Evolutionary conservation across 441 rosid species (phyloP).

Genomic region (Viola pubescens): DNA sequence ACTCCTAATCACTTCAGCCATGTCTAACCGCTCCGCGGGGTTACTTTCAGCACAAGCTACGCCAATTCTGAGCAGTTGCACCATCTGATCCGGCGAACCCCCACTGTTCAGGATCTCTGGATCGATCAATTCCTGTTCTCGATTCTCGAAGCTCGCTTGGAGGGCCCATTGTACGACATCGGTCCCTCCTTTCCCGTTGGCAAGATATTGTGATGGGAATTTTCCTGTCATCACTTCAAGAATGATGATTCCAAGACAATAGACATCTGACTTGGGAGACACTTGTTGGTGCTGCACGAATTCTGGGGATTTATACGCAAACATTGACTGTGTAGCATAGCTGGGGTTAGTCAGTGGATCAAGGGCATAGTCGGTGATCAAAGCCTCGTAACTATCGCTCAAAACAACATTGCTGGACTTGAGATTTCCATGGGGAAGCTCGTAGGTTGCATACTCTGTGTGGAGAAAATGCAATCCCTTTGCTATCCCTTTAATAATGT

Average conservation of each 20-base stretch:
- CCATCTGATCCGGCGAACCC: conserved; percentile 35
- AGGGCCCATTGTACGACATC: conserved; percentile 64
- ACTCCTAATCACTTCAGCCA: conserved; percentile 52
- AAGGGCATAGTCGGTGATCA: conserved; percentile 59
- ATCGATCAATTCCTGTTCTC: conserved; percentile 58
- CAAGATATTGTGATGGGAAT: conserved; percentile 68
- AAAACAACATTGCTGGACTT: conserved; percentile 82
- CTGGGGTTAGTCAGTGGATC: conserved; percentile 43
- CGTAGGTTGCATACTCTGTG: conserved; percentile 40
- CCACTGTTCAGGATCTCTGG: conserved; percentile 45
- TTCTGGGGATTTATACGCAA: conserved; percentile 68
- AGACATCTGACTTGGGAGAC: conserved; percentile 68
- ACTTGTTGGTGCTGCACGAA: conserved; percentile 31
- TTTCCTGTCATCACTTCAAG: conserved; percentile 75
- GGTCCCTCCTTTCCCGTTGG: conserved; percentile 56
- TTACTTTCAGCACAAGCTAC: conserved; percentile 46
- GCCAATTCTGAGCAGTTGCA: conserved; percentile 47
- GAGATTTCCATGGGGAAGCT: conserved; percentile 88
- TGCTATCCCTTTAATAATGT: conserved; percentile 58
- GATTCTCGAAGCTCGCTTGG: conserved; percentile 33
- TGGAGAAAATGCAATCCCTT: conserved; percentile 60
- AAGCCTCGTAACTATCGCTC: conserved; percentile 41
- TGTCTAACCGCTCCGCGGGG: conserved; percentile 34
- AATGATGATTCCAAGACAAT: conserved; percentile 63
- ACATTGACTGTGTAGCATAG: conserved; percentile 43